Percentiles rank a stretch among this genome's conserved stretches.
Conservation (phyloP, 2,329 filamentous ascomycete species). For the Blumeriella jaapii region DNA sequence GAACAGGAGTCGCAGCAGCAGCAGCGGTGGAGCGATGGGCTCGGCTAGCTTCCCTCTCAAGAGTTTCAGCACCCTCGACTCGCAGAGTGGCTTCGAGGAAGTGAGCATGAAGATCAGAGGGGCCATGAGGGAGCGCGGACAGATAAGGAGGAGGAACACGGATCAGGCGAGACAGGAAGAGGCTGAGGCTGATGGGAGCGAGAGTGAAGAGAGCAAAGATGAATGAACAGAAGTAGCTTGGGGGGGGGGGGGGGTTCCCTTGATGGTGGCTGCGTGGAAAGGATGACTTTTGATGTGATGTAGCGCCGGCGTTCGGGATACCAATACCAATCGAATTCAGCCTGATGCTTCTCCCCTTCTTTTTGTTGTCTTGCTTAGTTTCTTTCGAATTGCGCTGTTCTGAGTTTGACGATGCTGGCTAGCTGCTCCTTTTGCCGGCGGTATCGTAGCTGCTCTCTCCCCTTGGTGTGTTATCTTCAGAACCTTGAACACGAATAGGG, state of each 20-base stretch:
- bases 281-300: too few species aligned
- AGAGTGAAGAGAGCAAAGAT: conserved; percentile 21
- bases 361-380: too few species aligned
- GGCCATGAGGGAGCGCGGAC: conserved; percentile 71
- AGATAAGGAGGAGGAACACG: conserved; percentile 36
- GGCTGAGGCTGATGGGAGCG: conserved; percentile 30
- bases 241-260: too few species aligned
- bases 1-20: conserved; percentile 59
- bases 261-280: background rate
- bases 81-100: conserved; percentile 64
- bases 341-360: too few species aligned
- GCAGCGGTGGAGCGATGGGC: conserved; percentile 50
- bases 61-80: conserved; percentile 57
- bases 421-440: background rate
- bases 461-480: conserved; percentile 36
- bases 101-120: conserved; percentile 74
- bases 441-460: background rate
- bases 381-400: too few species aligned
- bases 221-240: too few species aligned
- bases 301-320: too few species aligned
- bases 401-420: too few species aligned
- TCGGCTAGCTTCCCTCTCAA: conserved; percentile 53
- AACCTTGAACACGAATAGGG: conserved; percentile 37
- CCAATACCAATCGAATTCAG: too few species aligned
- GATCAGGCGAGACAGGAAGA: conserved; percentile 32